These are phyloP conservation scores for Dentiscutata heterogama DNA, from an alignment of 371 early-diverging fungal species.

Conservation along the genomic window DNA sequence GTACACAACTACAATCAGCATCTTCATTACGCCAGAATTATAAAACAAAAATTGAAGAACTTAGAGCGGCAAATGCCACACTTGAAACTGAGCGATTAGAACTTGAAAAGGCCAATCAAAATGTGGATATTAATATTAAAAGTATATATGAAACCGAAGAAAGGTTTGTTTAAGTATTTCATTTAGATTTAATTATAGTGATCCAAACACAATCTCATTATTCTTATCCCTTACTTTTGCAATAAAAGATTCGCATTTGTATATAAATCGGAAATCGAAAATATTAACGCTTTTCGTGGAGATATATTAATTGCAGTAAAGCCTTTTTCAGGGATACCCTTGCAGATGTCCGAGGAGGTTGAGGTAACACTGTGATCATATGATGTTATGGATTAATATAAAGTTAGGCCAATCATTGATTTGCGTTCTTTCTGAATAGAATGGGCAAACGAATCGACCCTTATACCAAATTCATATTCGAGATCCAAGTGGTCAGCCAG, in stretches of 20 bases:
- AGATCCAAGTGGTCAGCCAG: conserved; percentile 2
- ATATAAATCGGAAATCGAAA: conserved; percentile 39
- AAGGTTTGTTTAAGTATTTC: conserved; percentile 1
- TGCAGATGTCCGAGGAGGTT: not conserved
- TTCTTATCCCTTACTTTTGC: not conserved
- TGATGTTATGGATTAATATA: too few species aligned
- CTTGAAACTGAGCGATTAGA: conserved; percentile 18
- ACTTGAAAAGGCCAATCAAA: conserved; percentile 14
- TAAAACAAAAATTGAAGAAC: conserved; percentile 35
- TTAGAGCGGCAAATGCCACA: conserved; percentile 21
- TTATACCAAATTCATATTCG: conserved; percentile 23
- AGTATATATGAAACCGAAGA: conserved; percentile 36
- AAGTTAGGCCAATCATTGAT: too few species aligned
- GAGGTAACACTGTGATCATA: conserved; percentile 15
- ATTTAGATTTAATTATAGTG: not conserved
- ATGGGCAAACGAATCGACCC: conserved; percentile 21
- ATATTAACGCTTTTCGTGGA: not conserved
- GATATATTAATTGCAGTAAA: conserved; percentile 28
- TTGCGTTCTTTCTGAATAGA: not conserved
- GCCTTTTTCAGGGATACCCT: not conserved
- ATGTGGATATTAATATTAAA: conserved; percentile 26
- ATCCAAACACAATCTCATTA: not conserved
- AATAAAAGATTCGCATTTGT: conserved; percentile 25
- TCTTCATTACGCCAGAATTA: conserved; percentile 5
- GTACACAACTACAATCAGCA: conserved; percentile 15